Base-by-base conservation (phyloP, 1,139 yeast genomes). In the Torulaspora pretoriensis region DNA sequence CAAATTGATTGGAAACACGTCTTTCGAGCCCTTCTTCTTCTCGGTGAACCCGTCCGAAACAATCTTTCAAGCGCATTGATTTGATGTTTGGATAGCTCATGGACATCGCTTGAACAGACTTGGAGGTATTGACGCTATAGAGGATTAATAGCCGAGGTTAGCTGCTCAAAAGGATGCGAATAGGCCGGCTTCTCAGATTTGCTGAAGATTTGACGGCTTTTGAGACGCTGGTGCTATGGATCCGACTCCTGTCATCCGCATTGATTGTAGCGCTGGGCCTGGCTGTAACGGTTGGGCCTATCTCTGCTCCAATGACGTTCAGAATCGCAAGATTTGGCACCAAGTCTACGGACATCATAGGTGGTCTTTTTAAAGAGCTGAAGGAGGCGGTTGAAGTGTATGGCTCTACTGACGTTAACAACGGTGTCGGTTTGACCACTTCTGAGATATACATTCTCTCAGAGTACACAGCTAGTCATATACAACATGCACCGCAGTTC, bases 361-460 rank as follows among this genome's bases (percentile, higher is more conserved):
- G 40, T 2, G 67, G 67, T 17, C 49, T 63, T 8, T 58, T 60
- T 27, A 45, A 49, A 7, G 59, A 46, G 12, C 40, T 63, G 24
- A 51, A 51, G 27, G 37, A 43, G n/a, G 49, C 56, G 2, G 56
- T 61, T 10, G 63, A 57, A 32, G 35, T 48, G 2, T 47, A 50
- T 4, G 53, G 53, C 3, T 45, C 58, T 1, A 48, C 56, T 9
- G 52, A 47, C 31, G 51, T 53, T n/a, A 57, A 58, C 43, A 56
- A 60, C 38, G 64, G 64, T 8, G 59, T 56, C 3, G 64, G 63
- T 2, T 45, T 63, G n/a, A 58, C 66, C 2, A 61, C 65, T 3
- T 53, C 65, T 3, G 66, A 61, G 37, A 38, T 61, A 8, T 43
- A 49, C n/a, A 53, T 62, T 8, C 44, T 63, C 2, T 55, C 65